Evolutionary conservation across 257 asterid genomes (phyloP), one percentile per base, ranked within the genome.

Genomic region (Eustoma russellianum): DNA sequence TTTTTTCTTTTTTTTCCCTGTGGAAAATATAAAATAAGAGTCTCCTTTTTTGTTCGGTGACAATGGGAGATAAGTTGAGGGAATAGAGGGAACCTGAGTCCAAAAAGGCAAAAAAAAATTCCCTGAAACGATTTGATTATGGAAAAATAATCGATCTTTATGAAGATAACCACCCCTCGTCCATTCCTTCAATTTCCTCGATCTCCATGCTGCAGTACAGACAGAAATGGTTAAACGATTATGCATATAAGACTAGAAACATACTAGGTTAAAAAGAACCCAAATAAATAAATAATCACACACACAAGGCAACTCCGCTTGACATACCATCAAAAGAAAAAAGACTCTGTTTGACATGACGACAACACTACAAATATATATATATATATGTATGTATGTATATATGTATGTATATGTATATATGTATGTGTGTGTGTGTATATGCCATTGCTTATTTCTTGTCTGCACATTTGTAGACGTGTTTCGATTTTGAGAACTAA

Each of bases 151-250:
- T 75, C 77, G 57, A 76, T 77, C 78, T 70, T 67, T 67, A 81
- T 75, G 81, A 83, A 70, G 91, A 80, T 57, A 83, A 72, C 96
- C 97, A 88, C 57, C 82, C 97, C 53, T 71, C 97, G 62, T 88
- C 90, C 80, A 84, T 84, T 44, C 83, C 94, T 70, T 88, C 95
- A 62, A 85, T 88, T 69, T 83, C 97, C 64, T 75, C 95, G 43
- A 88, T 88, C 65, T 85, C 97, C 93, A 88, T 78, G 71, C 97
- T 90, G 94, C 81, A 70, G n/a, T 8, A 52, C 38, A 52, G 5
- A 40, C 46, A 56, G 55, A 53, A 38, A 54, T 33, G 33, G 6
- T 10, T 24, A 24, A 24, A 24, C 1, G 30, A 24, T 24, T 4
- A 24, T 24, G 2, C 30, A 24, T 24, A 24, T 24, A 24, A 24